Evolutionary conservation across 2,329 filamentous ascomycete genomes (phyloP).

Genomic region (Talaromyces sp.): DNA sequence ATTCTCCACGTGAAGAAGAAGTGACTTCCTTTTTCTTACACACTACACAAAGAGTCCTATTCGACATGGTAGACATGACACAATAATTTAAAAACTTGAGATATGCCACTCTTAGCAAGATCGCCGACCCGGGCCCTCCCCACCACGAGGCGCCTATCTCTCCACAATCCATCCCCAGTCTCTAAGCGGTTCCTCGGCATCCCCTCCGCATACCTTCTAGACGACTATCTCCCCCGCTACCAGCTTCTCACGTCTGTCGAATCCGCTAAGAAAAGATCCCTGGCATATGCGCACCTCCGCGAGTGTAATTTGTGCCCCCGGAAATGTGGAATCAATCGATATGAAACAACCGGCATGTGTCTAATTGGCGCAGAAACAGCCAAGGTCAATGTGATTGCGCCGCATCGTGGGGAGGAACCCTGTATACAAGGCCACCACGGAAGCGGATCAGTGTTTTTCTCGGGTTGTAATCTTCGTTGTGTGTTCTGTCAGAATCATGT

Average conservation of each 20-base stretch:
- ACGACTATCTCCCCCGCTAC: conserved; percentile 74
- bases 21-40: background rate
- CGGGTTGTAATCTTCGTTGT: conserved; percentile 73
- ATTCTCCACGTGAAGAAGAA: background rate
- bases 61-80: background rate
- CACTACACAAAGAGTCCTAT: background rate
- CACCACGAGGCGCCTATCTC: background rate
- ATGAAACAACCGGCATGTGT: conserved; percentile 75
- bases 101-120: conserved; percentile 13
- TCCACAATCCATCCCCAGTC: conserved; percentile 9
- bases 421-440: conserved; percentile 82
- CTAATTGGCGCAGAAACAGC: conserved; percentile 72
- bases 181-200: conserved; percentile 50
- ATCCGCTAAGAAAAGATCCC: conserved; percentile 71
- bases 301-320: conserved; percentile 83
- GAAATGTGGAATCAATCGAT: conserved; percentile 78
- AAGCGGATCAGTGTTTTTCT: conserved; percentile 80
- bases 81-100: background rate
- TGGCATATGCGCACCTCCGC: conserved; percentile 72
- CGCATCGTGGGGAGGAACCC: conserved; percentile 82
- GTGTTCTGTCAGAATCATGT: conserved; percentile 74
- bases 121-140: background rate
- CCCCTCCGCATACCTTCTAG: conserved; percentile 69
- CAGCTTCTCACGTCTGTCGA: conserved; percentile 68
- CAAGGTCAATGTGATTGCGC: conserved; percentile 82